These are phyloP conservation scores for Sechiopsis laciniata DNA, from an alignment of 306 rosid species.

Conservation along the genomic window DNA sequence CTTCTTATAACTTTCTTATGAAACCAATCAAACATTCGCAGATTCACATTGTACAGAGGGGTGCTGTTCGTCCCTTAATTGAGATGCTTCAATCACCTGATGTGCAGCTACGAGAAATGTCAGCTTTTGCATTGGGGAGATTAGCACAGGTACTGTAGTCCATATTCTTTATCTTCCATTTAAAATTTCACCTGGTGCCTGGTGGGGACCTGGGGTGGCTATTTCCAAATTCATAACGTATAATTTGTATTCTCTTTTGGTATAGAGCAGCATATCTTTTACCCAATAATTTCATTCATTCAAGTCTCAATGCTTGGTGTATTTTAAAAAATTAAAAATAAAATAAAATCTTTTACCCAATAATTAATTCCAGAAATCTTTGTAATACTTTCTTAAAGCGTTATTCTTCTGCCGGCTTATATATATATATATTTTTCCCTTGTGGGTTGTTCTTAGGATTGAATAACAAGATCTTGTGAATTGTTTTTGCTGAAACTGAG, in stretches of 20 bases:
- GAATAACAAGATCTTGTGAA: background rate
- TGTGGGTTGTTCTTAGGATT: background rate
- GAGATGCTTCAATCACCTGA: conserved; percentile 98
- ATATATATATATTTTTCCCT: background rate
- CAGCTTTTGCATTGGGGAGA: conserved; percentile 98
- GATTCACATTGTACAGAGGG: conserved; percentile 98
- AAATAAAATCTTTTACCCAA: no score
- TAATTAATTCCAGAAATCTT: no score
- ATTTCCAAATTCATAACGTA: background rate
- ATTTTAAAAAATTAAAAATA: no score
- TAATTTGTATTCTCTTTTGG: no score
- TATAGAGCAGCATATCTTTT: no score
- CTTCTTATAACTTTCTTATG: background rate
- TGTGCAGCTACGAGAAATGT: conserved; percentile 90
- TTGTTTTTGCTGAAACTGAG: background rate
- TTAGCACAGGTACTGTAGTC: conserved; percentile 73
- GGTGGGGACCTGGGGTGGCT: background rate
- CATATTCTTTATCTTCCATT: conserved; percentile 10
- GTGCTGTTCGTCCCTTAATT: conserved; percentile 92
- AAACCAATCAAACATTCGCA: conserved; percentile 26
- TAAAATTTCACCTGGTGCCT: background rate
- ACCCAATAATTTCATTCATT: no score
- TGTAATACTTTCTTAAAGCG: background rate
- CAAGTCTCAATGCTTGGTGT: no score
- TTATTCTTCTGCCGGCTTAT: background rate